Evolutionary conservation across 805 yeast species (phyloP), one percentile per base, ranked within the genome.

Genomic region (Kodamaea hsintzibuensis): DNA sequence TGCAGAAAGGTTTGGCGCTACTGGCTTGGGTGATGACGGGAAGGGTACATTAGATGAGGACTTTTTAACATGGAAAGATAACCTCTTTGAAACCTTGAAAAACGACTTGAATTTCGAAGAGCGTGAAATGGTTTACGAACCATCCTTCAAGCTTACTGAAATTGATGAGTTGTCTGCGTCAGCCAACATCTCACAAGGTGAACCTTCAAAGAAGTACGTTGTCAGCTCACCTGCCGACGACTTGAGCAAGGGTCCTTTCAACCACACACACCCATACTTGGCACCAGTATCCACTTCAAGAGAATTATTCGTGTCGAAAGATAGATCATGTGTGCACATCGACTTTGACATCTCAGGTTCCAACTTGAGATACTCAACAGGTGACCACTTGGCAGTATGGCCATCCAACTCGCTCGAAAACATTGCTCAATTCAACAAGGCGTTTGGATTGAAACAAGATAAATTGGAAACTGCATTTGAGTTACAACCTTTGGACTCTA

Each of bases 11-110:
- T 72, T 95, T 53, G 96, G 95, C 47, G 77, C 76, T n/a, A 80
- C 82, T 55, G 98, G 98, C 47, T 83, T 84, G 70, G 99, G 97
- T 69, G 99, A 93, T 68, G 99, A 93, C 67, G 98, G 97, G 64
- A 81, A 82, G 57, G 98, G 96, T 51, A 83, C 97, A 52, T 84
- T 93, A 80, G 98, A 93, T 70, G 99, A 93, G 72, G 98, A 95
- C 72, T 93, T 83, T 70, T 73, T 95, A 66, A 77, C 91, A 46
- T 93, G 99, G 99, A 95, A 92, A 72, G 98, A 92, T 58, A 70
- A 74, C 12, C 77, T 87, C 55, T 82, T 91, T 62, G 89, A 84
- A 13, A 69, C 81, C 2, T 78, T 92, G 71, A 84, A 86, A 63
- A 79, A 79, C 56, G 75, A 81, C 49, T 77, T 90, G 64, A 76